Evolutionary conservation across 805 yeast genomes (phyloP), one percentile per base, ranked within the genome.

Genomic region (Blastobotrys americana): DNA sequence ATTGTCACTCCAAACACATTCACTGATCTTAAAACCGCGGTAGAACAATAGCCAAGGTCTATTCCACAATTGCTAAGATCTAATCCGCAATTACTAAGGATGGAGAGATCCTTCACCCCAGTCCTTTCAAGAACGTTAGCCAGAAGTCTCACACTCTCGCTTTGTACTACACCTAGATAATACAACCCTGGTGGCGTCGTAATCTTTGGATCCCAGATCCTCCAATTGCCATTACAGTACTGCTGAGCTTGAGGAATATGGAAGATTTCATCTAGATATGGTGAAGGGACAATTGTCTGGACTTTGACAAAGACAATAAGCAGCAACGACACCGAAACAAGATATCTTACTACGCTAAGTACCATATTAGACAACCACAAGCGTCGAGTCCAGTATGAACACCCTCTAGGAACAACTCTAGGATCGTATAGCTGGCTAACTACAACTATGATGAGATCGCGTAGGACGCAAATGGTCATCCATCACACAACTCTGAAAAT

Each of bases 181-280:
- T 93, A 90, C 15, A 90, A 67, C 0, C 97, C 98, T 1, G 97
- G 97, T 1, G 98, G 98, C 0, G 98, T 93, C 1, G 98, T 90
- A 59, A 93, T 87, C 58, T 90, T 89, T 9, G 79, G 72, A 61
- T 93, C 87, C 96, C 96, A 88, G 1, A 66, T 55, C n/a, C 51
- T 43, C 65, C 79, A 87, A 42, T 77, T 67, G 9, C 82, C 82
- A 1, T 60, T 53, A 47, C 86, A 74, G 57, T 83, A 88, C 39
- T 68, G 71, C 46, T 76, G 71, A 4, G 94, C 79, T 68, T 93
- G 97, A 5, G 79, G 77, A 18, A 85, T 70, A 59, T 93, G 98
- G 64, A 90, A 90, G 9, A 76, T 70, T 62, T 93, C 98, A 66
- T 93, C 96, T 27, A 45, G 58, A 38, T 45, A 69, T 2, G 65